A percentile compares a stretch with the other conserved stretches of the same genome.
phyloP scores from a whole-genome alignment of 768 basidiomycete species.

The Trametes elegans region DNA sequence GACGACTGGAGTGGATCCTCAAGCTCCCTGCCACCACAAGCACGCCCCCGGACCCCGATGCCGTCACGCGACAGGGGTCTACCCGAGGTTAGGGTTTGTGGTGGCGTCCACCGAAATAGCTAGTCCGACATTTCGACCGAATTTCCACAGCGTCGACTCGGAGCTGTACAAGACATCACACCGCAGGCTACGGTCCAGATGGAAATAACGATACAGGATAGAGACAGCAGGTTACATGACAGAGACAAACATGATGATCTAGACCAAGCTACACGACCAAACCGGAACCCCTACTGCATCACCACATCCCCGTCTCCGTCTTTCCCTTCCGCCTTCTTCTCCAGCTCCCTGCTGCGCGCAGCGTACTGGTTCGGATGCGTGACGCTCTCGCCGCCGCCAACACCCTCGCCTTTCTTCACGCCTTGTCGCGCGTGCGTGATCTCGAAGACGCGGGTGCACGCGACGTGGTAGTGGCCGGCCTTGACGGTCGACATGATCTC shows the following conservation, averaged over 20 bases:
- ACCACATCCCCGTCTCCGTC: constrained; percentile 37
- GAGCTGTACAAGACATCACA: too few relatives aligned
- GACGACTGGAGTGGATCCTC: constrained; percentile 9
- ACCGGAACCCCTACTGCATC: constrained; percentile 33
- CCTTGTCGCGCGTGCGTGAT: constrained; percentile 73
- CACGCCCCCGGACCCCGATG: not conserved
- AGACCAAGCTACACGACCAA: not conserved
- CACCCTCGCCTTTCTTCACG: constrained; percentile 86
- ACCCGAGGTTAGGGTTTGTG: constrained; percentile 10
- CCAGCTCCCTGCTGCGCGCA: constrained; percentile 67
- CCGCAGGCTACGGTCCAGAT: too few relatives aligned
- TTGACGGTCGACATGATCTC: constrained; percentile 85
- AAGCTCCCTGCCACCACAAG: not conserved
- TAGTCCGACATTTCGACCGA: too few relatives aligned
- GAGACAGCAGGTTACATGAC: not conserved
- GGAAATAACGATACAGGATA: constrained; percentile 12
- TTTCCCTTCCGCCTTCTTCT: constrained; percentile 28
- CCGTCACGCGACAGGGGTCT: constrained; percentile 16
- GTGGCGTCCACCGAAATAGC: too few relatives aligned
- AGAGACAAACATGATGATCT: not conserved
- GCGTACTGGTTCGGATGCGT: constrained; percentile 94
- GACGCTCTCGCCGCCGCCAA: constrained; percentile 83
- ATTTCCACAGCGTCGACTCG: too few relatives aligned
- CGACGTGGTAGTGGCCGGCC: constrained; percentile 84
- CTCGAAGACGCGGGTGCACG: constrained; percentile 96